Evolutionary conservation across 1,284 basidiomycete genomes (phyloP), one percentile per base, ranked within the genome.

Genomic region (Ustilago crameri): DNA sequence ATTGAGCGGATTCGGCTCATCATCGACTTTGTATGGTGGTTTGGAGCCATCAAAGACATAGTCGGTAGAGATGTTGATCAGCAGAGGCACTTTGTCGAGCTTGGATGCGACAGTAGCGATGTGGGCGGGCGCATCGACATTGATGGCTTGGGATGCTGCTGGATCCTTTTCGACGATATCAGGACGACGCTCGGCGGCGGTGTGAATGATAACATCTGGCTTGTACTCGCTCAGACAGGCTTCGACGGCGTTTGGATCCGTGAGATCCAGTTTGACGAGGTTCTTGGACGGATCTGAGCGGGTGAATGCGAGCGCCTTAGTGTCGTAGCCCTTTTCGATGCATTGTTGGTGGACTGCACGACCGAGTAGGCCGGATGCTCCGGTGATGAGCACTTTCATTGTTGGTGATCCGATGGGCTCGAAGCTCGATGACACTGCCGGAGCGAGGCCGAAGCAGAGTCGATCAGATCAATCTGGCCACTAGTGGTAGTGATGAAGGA

Each of bases 281-380:
- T 63, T 44, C 18, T 74, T 54, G 42, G 69, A 59, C 0, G 85
- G 82, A 32, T 86, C 83, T 7, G 83, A 80, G 51, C 80, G 84
- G 0, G 85, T 85, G 43, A 85, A 84, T 5, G 83, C 84, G 38
- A 83, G 74, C 27, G 85, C 85, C 41, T 38, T 59, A 22, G 53
- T 63, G 24, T 76, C 65, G 46, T 68, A 70, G 22, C 53, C 50
- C 27, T 52, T 57, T 8, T 68, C 54, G 35, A 41, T 42, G 54
- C 69, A 67, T 32, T 64, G 65, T 20, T 51, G 60, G 32, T 77
- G 75, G 9, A 85, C 84, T 1, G 86, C 85, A 52, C 86, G 79
- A 18, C 86, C 86, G 18, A 87, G 83, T 23, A 87, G 81, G 23
- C 86, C 86, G n/a, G 84, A 85, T n/a, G 86, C 86, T 20, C 86